Conservation (phyloP, 2,329 filamentous ascomycete genomes). For the Penicillium expansum region DNA sequence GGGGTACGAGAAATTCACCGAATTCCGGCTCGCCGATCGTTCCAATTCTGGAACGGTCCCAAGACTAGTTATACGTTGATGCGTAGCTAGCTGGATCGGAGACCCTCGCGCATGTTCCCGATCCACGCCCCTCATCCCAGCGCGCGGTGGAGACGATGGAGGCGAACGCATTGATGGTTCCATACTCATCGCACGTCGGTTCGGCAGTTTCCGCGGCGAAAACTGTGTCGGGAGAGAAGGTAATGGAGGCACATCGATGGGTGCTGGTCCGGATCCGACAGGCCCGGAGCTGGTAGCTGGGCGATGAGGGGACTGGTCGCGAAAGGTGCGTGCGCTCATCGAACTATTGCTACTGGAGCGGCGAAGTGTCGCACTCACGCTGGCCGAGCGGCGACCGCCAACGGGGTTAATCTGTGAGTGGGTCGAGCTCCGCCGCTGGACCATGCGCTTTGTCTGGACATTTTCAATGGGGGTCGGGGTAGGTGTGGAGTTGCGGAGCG, state of each 20-base stretch:
- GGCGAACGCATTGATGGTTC: slow-evolving; percentile 50
- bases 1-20: slow-evolving; percentile 51
- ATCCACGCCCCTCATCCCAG: slow-evolving; percentile 42
- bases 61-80: slow-evolving; percentile 22
- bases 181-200: slow-evolving; percentile 50
- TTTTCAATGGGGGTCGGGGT: slow-evolving; percentile 77
- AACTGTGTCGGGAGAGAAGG: slow-evolving; percentile 65
- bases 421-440: slow-evolving; percentile 67
- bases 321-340: slow-evolving; percentile 86
- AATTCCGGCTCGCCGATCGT: slow-evolving; percentile 42
- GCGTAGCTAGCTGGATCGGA: slow-evolving; percentile 16
- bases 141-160: slow-evolving; percentile 43
- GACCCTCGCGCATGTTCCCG: slow-evolving; percentile 18
- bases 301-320: slow-evolving; percentile 64
- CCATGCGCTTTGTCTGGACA: slow-evolving; percentile 82
- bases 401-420: slow-evolving; percentile 62
- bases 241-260: slow-evolving; percentile 64
- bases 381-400: slow-evolving; percentile 41
- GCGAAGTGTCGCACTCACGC: slow-evolving; percentile 50
- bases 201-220: slow-evolving; percentile 29
- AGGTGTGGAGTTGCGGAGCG: slow-evolving; percentile 72
- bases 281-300: slow-evolving; percentile 46
- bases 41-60: slow-evolving; percentile 38
- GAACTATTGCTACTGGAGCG: slow-evolving; percentile 70
- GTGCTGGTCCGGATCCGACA: slow-evolving; percentile 40